These are phyloP conservation scores for Capsicum baccatum DNA, from an alignment of 257 asterid species.

Conservation along the genomic window DNA sequence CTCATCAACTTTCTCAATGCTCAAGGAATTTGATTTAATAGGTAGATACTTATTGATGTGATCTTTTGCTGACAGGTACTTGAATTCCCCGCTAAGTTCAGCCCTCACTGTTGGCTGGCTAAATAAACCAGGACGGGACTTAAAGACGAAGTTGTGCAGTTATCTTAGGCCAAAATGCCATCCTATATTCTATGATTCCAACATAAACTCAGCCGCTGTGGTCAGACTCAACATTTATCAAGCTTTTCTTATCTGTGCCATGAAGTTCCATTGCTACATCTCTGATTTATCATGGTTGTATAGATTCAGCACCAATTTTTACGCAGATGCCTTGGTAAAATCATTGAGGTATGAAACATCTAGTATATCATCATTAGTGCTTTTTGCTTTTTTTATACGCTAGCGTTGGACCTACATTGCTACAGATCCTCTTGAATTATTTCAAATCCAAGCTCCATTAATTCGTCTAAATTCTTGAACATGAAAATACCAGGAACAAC, in stretches of 20 bases:
- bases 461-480: neutral
- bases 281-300: constrained; percentile 50
- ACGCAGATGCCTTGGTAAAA: constrained; percentile 42
- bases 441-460: neutral
- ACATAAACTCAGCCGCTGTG: constrained; percentile 73
- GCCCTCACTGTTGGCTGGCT: constrained; percentile 64
- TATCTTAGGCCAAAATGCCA: constrained; percentile 84
- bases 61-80: constrained; percentile 58
- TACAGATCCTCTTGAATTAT: neutral
- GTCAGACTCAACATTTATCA: constrained; percentile 90
- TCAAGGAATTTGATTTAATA: neutral
- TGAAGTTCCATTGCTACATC: constrained; percentile 77
- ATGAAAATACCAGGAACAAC: neutral
- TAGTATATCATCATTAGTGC: constrained; percentile 1
- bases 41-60: constrained; percentile 22
- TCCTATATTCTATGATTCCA: constrained; percentile 80
- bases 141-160: constrained; percentile 59
- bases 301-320: constrained; percentile 53
- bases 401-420: neutral
- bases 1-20: neutral
- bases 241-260: constrained; percentile 75
- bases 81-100: constrained; percentile 62
- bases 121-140: constrained; percentile 55
- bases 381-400: neutral
- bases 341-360: constrained; percentile 63